A percentile compares a stretch with the other conserved stretches of the same genome.
phyloP scores from a whole-genome alignment of 768 basidiomycete species.

The Termitomyces sp. region DNA sequence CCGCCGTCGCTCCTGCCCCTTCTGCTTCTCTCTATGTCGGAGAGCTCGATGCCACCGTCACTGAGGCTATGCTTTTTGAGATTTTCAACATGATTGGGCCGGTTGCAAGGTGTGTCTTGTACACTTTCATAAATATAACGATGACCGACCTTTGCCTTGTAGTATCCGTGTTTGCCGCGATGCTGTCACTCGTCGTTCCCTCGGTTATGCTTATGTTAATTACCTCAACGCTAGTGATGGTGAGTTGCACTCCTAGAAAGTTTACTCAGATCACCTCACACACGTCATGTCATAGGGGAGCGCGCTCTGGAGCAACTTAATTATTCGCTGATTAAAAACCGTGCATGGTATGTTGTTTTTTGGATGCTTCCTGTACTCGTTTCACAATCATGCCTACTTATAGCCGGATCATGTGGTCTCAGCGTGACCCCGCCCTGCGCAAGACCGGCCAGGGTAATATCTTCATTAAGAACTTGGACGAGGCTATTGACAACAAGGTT shows the following conservation, averaged over 20 bases:
- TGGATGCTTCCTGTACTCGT: slow-evolving; percentile 9
- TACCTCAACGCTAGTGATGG: slow-evolving; percentile 95
- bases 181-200: slow-evolving; percentile 98
- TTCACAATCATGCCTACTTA: slow-evolving; percentile 8
- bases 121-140: not conserved
- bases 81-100: slow-evolving; percentile 99
- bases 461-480: slow-evolving; percentile 99
- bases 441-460: slow-evolving; percentile 99
- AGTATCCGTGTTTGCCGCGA: slow-evolving; percentile 99
- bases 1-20: slow-evolving; percentile 60
- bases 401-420: slow-evolving; percentile 99
- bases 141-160: not conserved
- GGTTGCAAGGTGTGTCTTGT: slow-evolving; percentile 77
- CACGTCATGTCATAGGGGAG: slow-evolving; percentile 64
- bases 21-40: slow-evolving; percentile 98
- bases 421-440: slow-evolving; percentile 98
- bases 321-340: slow-evolving; percentile 98
- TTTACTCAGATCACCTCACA: slow-evolving; percentile 8
- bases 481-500: slow-evolving; percentile 96
- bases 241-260: slow-evolving; percentile 28
- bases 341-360: slow-evolving; percentile 73
- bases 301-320: slow-evolving; percentile 98
- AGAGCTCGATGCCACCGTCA: slow-evolving; percentile 96
- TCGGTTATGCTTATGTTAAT: slow-evolving; percentile 99
- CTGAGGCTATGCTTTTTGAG: slow-evolving; percentile 99